A percentile compares a stretch with the other conserved stretches of the same genome.
phyloP scores from a whole-genome alignment of 1,284 basidiomycete species.

The Ganoderma sp. region DNA sequence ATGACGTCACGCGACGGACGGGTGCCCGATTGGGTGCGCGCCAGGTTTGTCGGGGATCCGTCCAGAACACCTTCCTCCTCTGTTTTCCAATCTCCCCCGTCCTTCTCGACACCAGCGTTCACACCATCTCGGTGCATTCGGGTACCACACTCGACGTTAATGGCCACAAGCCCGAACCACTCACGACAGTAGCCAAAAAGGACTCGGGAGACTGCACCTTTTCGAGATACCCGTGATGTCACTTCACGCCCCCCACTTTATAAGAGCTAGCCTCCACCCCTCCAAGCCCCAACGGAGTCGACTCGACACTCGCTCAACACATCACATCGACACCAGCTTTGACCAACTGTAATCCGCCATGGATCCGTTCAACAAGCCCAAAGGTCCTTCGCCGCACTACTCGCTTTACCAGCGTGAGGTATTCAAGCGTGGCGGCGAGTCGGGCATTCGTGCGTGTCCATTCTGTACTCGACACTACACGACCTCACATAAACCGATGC shows the following conservation, averaged over 20 bases:
- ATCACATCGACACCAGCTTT: not conserved
- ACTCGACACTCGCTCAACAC: not conserved
- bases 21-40: slow-evolving; percentile 17
- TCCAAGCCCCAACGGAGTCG: not conserved
- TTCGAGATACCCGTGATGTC: slow-evolving; percentile 3
- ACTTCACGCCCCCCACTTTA: not conserved
- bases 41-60: slow-evolving; percentile 18
- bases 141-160: not conserved
- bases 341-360: slow-evolving; percentile 35
- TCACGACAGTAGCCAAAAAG: too few species aligned
- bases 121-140: not conserved
- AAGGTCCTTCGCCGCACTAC: slow-evolving; percentile 59
- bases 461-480: not conserved
- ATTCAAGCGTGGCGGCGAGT: slow-evolving; percentile 52
- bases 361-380: slow-evolving; percentile 60
- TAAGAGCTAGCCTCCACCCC: not conserved
- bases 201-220: not conserved
- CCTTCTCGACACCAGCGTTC: not conserved
- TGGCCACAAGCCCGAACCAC: not conserved
- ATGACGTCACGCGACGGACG: slow-evolving; percentile 31
- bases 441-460: slow-evolving; percentile 44
- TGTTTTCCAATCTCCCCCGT: not conserved
- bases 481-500: not conserved
- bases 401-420: slow-evolving; percentile 61
- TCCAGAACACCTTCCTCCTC: not conserved